phyloP scores from a whole-genome alignment of 257 asterid genomes.

The Phtheirospermum japonicum region DNA sequence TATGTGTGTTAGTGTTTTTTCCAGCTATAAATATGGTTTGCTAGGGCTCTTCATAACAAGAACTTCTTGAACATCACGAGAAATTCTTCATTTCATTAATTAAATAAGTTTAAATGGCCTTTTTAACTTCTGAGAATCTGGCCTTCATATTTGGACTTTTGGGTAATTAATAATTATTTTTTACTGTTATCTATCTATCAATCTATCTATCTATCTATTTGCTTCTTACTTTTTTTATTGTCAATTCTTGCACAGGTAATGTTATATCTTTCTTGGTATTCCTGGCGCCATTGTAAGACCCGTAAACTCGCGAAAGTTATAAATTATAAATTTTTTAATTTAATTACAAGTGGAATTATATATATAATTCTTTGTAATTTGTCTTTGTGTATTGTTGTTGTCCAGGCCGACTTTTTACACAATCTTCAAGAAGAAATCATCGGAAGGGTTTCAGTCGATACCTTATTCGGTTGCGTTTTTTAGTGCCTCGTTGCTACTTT shows the following conservation, averaged over 20 bases:
- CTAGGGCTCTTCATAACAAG: not conserved
- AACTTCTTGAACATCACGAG: not conserved
- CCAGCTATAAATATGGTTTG: not conserved
- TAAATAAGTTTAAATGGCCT: slow-evolving; percentile 32
- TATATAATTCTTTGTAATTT: not conserved
- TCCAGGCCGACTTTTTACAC: slow-evolving; percentile 63
- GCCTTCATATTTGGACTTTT: slow-evolving; percentile 58
- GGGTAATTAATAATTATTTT: slow-evolving; percentile 33
- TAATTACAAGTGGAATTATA: not conserved
- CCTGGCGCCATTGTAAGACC: slow-evolving; percentile 63
- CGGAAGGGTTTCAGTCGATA: slow-evolving; percentile 56
- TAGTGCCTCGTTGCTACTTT: slow-evolving; percentile 59
- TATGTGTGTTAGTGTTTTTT: not conserved
- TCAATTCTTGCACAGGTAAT: slow-evolving; percentile 42
- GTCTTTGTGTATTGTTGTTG: not conserved
- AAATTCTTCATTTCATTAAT: not conserved
- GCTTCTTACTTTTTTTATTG: not conserved
- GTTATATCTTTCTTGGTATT: slow-evolving; percentile 59
- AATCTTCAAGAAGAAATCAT: slow-evolving; percentile 58
- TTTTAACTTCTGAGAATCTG: slow-evolving; percentile 36
- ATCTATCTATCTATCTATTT: too few species aligned
- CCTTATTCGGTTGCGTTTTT: slow-evolving; percentile 64
- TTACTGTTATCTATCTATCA: not conserved
- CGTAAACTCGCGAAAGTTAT: too few species aligned
- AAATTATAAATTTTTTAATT: too few species aligned